Base-by-base conservation (phyloP, 495 filamentous ascomycete species). In the Arthonia radiata region DNA sequence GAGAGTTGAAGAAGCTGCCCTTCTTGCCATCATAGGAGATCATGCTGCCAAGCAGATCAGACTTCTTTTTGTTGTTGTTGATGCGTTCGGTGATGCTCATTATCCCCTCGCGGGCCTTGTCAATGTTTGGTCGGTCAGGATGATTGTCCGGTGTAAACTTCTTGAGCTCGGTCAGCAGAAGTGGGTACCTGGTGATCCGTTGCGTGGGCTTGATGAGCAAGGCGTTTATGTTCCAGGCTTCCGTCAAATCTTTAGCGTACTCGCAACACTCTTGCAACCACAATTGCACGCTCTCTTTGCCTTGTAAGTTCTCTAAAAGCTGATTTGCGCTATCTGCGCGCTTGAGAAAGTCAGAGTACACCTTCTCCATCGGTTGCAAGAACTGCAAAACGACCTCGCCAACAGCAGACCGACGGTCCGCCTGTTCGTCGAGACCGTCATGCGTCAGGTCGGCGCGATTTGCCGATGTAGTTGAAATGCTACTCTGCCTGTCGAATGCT, bases 171-270 rank as follows among this genome's bases (percentile, higher is more conserved):
- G 57, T 58, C 19, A 99, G 56, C 15, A 99, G 55, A 7, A 92
- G 65, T 1, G 80, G 81, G 38, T 93, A 99, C 36, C 90, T 92
- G 16, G 78, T 58, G 17, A 94, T 65, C 18, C 86, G 62, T 49
- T 99, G 86, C 36, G 83, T 72, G 5, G 86, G 86, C 47, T 99
- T 99, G 32, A 99, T 78, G 9, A 99, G 59, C 18, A 99, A 53
- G 4, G 86, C 81, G 43, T 91, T 80, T 26, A 99, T 49, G 41
- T 89, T 71, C 89, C 89, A 94, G 3, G 89, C 82, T 5, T 58
- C 59, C 0, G 86, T 99, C 15, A 99, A 54, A 41, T 92, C 89
- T 29, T 71, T 66, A 0, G 81, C 82, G 40, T 72, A 77, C 19
- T 75, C 61, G 34, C 74, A 75, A 42, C 86, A 99, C 44, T 92